Conservation (phyloP, 2,329 filamentous ascomycete genomes). For the Beauveria bassiana region DNA sequence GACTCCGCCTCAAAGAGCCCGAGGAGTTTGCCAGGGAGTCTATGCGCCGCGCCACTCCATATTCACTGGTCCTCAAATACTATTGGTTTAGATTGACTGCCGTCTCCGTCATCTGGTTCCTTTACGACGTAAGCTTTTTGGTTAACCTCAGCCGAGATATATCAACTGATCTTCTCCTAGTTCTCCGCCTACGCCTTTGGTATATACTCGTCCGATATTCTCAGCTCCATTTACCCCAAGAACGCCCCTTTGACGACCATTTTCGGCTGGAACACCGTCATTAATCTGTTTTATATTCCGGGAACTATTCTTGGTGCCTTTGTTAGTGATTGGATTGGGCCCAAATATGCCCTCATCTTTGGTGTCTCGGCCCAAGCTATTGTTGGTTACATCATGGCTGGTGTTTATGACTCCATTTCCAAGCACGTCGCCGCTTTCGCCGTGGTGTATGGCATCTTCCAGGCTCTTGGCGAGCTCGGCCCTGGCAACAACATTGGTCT, state of each 20-base stretch:
- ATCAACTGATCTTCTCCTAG: constrained; percentile 18
- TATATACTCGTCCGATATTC: constrained; percentile 74
- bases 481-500: constrained; percentile 90
- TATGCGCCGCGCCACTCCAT: constrained; percentile 56
- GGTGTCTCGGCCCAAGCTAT: constrained; percentile 67
- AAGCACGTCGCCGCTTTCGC: constrained; percentile 34
- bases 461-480: constrained; percentile 47
- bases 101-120: constrained; percentile 74
- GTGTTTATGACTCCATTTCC: constrained; percentile 63
- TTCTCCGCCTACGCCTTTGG: constrained; percentile 80
- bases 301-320: constrained; percentile 73
- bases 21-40: constrained; percentile 67
- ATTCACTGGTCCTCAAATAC: constrained; percentile 48
- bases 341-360: constrained; percentile 62
- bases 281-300: constrained; percentile 84
- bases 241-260: constrained; percentile 60
- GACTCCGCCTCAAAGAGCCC: constrained; percentile 67
- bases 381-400: constrained; percentile 85
- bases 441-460: constrained; percentile 31
- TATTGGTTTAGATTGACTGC: constrained; percentile 67
- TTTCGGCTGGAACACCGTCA: constrained; percentile 82
- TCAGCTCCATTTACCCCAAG: constrained; percentile 55
- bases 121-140: constrained; percentile 55
- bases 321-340: constrained; percentile 70
- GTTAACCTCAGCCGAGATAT: background rate